A percentile compares a stretch with the other conserved stretches of the same genome.
Conservation (phyloP, 176 grass and related monocot species). For the Ensete glaucum region DNA sequence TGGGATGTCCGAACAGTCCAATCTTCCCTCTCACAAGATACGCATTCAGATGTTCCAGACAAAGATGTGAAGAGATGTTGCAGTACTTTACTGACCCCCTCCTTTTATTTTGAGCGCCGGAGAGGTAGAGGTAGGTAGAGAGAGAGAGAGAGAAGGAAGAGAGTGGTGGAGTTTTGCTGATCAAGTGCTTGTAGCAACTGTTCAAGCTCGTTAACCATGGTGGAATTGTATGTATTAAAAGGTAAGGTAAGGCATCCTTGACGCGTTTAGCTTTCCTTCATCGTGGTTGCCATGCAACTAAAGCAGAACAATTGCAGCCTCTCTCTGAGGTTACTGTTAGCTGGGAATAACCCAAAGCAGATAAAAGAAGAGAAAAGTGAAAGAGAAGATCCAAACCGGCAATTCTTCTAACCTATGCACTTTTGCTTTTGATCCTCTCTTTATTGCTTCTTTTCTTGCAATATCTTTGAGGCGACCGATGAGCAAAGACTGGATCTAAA, state of each 20-base stretch:
- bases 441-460: not conserved
- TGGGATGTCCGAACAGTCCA: too few species aligned
- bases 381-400: not conserved
- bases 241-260: too few species aligned
- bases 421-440: not conserved
- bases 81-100: not conserved
- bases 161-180: too few species aligned
- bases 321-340: not conserved
- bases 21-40: too few species aligned
- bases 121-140: not conserved
- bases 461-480: not conserved
- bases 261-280: too few species aligned
- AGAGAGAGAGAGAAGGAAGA: not conserved
- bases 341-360: not conserved
- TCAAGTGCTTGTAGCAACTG: too few species aligned
- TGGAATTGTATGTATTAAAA: too few species aligned
- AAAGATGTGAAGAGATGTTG: not conserved
- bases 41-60: too few species aligned
- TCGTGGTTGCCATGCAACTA: not conserved
- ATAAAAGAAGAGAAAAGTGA: not conserved
- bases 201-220: too few species aligned
- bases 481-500: not conserved
- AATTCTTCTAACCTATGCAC: not conserved
- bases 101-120: not conserved
- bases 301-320: not conserved